A percentile compares a stretch with the other conserved stretches of the same genome.
Conservation (phyloP, 495 filamentous ascomycete species). For the Penicillium odoratum region DNA sequence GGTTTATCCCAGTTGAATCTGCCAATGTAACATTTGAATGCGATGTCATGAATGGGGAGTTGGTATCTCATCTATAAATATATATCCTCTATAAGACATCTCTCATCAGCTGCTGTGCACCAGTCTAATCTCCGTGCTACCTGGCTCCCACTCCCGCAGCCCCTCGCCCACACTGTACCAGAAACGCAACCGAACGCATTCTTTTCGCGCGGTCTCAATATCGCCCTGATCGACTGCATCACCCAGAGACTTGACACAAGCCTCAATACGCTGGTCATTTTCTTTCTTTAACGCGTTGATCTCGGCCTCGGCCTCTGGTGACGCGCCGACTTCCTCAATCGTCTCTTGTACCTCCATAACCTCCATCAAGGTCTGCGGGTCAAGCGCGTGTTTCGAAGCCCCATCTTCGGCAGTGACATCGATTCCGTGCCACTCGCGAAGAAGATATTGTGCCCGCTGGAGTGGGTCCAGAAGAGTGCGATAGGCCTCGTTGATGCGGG, state of each 20-base stretch:
- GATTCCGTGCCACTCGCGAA: slow-evolving; percentile 63
- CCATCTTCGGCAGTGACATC: slow-evolving; percentile 76
- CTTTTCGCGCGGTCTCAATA: slow-evolving; percentile 61
- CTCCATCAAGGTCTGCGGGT: slow-evolving; percentile 74
- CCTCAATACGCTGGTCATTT: slow-evolving; percentile 67
- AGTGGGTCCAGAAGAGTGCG: slow-evolving; percentile 76
- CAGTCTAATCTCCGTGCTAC: slow-evolving; percentile 61
- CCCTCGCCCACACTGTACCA: slow-evolving; percentile 88
- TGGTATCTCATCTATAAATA: slow-evolving; percentile 8
- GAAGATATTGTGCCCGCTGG: slow-evolving; percentile 78
- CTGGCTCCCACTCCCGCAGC: slow-evolving; percentile 80
- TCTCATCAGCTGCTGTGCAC: slow-evolving; percentile 46
- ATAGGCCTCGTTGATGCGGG: slow-evolving; percentile 87
- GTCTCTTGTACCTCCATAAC: slow-evolving; percentile 85
- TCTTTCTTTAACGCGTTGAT: slow-evolving; percentile 58
- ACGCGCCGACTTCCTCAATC: slow-evolving; percentile 64
- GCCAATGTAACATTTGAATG: too few species aligned
- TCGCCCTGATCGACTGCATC: slow-evolving; percentile 66
- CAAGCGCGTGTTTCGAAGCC: slow-evolving; percentile 56
- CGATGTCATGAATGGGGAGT: neutral
- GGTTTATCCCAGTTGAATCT: too few species aligned
- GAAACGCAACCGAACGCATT: slow-evolving; percentile 80
- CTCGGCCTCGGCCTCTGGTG: slow-evolving; percentile 60
- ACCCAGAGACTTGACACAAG: slow-evolving; percentile 59
- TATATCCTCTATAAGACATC: neutral